Percentiles rank a stretch among this genome's conserved stretches.
phyloP scores from a whole-genome alignment of 192 early-diverging fungal species.

The Entrophospora sp. region DNA sequence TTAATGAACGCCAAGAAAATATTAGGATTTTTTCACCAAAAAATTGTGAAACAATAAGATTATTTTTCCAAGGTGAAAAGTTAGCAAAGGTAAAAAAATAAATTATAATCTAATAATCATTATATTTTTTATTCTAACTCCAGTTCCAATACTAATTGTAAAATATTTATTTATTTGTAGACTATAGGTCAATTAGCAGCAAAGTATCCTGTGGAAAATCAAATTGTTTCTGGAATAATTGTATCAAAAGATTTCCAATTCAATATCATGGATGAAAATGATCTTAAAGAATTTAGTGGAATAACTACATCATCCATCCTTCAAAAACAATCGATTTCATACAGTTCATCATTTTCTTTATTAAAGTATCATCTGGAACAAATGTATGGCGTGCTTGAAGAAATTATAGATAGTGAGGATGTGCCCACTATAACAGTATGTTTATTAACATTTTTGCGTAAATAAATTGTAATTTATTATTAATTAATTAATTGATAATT shows the following conservation, averaged over 20 bases:
- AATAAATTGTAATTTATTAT: too few species aligned
- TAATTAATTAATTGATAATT: not conserved
- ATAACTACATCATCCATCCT: constrained; percentile 65
- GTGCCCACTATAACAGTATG: constrained; percentile 27
- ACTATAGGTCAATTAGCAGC: constrained; percentile 79
- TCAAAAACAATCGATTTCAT: constrained; percentile 71
- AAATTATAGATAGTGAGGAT: constrained; percentile 31
- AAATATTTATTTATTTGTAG: constrained; percentile 24
- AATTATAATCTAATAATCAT: too few species aligned
- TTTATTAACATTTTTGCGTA: not conserved
- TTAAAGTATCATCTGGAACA: constrained; percentile 86
- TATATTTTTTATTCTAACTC: too few species aligned
- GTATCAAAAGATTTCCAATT: constrained; percentile 87
- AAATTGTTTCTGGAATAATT: constrained; percentile 66
- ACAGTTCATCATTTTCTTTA: constrained; percentile 65
- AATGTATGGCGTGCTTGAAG: constrained; percentile 79
- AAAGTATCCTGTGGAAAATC: constrained; percentile 60
- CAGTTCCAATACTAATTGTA: too few species aligned
- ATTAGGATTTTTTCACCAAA: constrained; percentile 81
- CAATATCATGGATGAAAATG: constrained; percentile 69
- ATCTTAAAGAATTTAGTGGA: constrained; percentile 78
- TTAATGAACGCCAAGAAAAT: constrained; percentile 65
- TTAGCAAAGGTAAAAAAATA: constrained; percentile 69
- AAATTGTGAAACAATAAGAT: constrained; percentile 80
- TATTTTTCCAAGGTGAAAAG: constrained; percentile 94